Conservation (phyloP, 1,284 basidiomycete species). For the Heterobasidion parviporum region DNA sequence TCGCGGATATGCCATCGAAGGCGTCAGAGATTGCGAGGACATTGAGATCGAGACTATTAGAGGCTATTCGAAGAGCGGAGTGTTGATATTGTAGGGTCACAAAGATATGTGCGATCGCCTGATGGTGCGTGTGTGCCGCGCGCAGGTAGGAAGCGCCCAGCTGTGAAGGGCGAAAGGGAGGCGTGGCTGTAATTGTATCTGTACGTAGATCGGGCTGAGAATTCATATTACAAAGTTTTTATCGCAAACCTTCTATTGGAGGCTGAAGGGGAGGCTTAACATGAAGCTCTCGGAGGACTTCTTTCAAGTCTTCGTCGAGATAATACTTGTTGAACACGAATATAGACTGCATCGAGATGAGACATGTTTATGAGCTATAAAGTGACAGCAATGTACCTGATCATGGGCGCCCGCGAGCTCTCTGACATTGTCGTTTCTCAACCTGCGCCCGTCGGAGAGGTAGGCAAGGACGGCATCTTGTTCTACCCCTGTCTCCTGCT, state of each 20-base stretch:
- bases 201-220: conserved; percentile 1
- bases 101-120: conserved; percentile 42
- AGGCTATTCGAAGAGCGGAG: conserved; percentile 60
- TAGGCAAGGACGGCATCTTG: conserved; percentile 65
- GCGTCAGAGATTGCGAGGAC: conserved; percentile 61
- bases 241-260: conserved; percentile 49
- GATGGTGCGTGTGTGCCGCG: conserved; percentile 53
- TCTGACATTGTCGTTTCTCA: conserved; percentile 59
- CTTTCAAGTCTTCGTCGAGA: conserved; percentile 56
- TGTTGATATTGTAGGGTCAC: conserved; percentile 52
- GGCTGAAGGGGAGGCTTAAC: conserved; percentile 55
- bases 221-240: neutral
- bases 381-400: conserved; percentile 37
- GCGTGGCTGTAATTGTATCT: conserved; percentile 62
- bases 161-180: conserved; percentile 60
- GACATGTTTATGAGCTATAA: neutral
- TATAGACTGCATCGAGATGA: conserved; percentile 40
- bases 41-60: conserved; percentile 58
- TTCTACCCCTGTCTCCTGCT: conserved; percentile 59
- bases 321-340: conserved; percentile 76
- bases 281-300: conserved; percentile 50
- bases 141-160: conserved; percentile 56
- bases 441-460: conserved; percentile 63
- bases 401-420: conserved; percentile 66
- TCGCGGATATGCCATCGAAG: conserved; percentile 52